Conservation (phyloP, 2,329 filamentous ascomycete species). For the Xylaria sp. region DNA sequence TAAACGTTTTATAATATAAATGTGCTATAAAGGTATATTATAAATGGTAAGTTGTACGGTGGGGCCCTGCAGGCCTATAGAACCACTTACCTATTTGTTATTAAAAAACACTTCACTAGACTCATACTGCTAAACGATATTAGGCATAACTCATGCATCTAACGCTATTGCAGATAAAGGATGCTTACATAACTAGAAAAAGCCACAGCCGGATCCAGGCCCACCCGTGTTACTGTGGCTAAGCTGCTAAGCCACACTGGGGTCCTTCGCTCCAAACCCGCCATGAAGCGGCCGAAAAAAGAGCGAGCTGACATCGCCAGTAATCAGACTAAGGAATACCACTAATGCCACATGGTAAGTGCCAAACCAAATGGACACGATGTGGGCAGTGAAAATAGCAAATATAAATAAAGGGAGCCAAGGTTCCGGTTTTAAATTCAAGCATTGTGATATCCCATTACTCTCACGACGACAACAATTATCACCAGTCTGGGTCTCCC, state of each 20-base stretch:
- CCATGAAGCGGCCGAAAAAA: conserved; percentile 18
- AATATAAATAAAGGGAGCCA: neutral
- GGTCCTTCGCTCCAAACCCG: neutral
- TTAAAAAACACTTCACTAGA: too few relatives aligned
- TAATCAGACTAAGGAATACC: neutral
- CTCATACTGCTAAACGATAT: too few relatives aligned
- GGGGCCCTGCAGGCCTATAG: too few relatives aligned
- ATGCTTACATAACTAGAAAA: neutral
- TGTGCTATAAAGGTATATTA: too few relatives aligned
- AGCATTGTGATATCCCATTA: neutral
- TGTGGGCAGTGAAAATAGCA: neutral
- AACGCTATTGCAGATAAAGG: neutral
- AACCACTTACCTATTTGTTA: too few relatives aligned
- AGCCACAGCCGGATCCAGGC: too few relatives aligned
- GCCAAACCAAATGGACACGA: neutral
- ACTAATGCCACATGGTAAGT: neutral
- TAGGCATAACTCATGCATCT: neutral
- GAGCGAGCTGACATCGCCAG: conserved; percentile 8
- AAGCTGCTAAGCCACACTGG: conserved; percentile 10
- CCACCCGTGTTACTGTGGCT: too few relatives aligned
- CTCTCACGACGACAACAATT: too few relatives aligned
- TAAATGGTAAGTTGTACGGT: too few relatives aligned
- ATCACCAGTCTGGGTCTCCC: too few relatives aligned
- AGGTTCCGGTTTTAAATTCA: neutral
- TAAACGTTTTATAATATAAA: too few relatives aligned